Evolutionary conservation across 257 asterid genomes (phyloP), one percentile per base, ranked within the genome.

Genomic region (Solanum bukasovii): DNA sequence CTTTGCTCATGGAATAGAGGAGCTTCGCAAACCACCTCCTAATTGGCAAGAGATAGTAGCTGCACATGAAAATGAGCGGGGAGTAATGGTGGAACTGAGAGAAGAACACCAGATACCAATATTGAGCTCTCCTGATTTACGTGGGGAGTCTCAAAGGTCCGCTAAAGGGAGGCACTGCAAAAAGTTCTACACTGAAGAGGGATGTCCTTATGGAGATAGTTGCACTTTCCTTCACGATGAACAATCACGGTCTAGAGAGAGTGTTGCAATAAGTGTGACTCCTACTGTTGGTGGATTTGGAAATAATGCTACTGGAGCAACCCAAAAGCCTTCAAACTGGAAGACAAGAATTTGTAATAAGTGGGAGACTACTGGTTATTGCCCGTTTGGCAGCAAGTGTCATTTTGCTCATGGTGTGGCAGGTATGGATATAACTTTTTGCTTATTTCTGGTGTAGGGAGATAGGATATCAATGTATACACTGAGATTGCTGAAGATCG

Each of bases 1-100:
- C 59, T 95, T 95, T 83, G 97, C 98, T 1, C 98, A 91, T 88
- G 86, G 88, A 49, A 78, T 73, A 86, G 98, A 95, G 88, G 98
- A 95, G 82, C 93, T 95, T 16, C 91, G 95, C 74, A 93, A 94
- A 56, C 98, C 98, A 0, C 98, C 98, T 46, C 95, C 96, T 11
- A 93, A 95, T 61, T 95, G 97, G 98, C 97, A 95, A 90, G 98
- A 95, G 33, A 94, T 95, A 27, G 94, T 95, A 42, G 95, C 96
- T 84, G 94, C 94, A 10, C 94, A 92, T 18, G 96, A 94, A 91
- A 49, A 71, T 72, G 98, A 93, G 9, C 97, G 92, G 4, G 88
- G 91, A 25, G 75, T 65, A 35, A 86, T 91, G 7, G 84, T 91
- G 42, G 96, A 93, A 87, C 92, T 92, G 2, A 91, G 94, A 91